Base-by-base conservation (phyloP, 306 rosid species). In the Ziziphus jujuba region DNA sequence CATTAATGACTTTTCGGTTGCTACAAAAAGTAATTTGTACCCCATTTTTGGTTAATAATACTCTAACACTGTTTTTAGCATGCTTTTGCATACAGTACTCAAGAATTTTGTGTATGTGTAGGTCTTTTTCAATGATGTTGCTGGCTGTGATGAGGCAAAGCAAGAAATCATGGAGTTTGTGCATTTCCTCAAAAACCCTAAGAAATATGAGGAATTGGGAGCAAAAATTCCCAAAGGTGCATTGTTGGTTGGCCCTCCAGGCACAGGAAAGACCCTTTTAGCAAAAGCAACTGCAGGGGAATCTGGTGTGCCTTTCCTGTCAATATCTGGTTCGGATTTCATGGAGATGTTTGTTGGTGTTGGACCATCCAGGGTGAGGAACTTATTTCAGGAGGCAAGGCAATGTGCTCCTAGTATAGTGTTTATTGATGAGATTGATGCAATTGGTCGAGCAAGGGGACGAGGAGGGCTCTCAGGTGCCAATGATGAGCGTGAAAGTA, bases 241-340 rank as follows among this genome's bases (percentile, higher is more conserved):
- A 63, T 91, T 93, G 65, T 75, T 93, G 72, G 97, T 90, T 1
- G 98, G 98, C 51, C 97, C 98, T 67, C 98, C 98, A 3, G 98
- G 98, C 38, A 93, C 98, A 15, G 98, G 98, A 63, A 93, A 93
- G 85, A 93, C 98, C 63, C 93, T 93, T 67, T 79, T 93, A 66
- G 98, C 98, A 9, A 93, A 93, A 84, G 98, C 98, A 40, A 90
- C 97, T 73, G 97, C 98, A 12, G 97, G 98, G 70, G 98, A 93
- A 73, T 93, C 98, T 63, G 97, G 80, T 65, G 98, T 90, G 65
- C 97, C 98, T 4, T 93, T 93, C 72, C 89, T 90, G n/a, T 90
- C 98, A 16, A 90, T 93, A 61, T 71, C 97, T 72, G 97, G 98
- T 68, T 93, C 98, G 11, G 97, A 90, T 77, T 93, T 93, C 76